Evolutionary conservation across 1,139 yeast genomes (phyloP), one percentile per base, ranked within the genome.

Genomic region (Meyerozyma athensensis): DNA sequence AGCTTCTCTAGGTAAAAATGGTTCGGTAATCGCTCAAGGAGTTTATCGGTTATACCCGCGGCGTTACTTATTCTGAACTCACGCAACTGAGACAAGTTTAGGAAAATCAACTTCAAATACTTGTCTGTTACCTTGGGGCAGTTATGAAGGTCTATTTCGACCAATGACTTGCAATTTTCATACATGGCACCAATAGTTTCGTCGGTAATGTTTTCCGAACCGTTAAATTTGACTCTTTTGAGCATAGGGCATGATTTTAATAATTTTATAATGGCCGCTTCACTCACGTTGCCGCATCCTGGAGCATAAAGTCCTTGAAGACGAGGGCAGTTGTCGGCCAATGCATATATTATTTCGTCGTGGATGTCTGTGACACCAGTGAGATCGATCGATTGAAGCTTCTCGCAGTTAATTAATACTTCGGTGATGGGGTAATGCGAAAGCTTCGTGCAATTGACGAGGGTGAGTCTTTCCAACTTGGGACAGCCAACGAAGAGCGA

Each of bases 221-320:
- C 84, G 44, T 87, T 82, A 38, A 92, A 73, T 52, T 87, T 87
- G 40, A 92, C 78, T 50, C 98, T 72, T 54, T 89, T 87, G 45
- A 92, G 66, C 74, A 81, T 72, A 2, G 84, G 84, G 44, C 97
- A 87, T 31, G 72, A 66, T 30, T 61, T 53, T 9, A 87, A 74
- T 43, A 90, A 68, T 31, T 64, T 61, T 28, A 74, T 52, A n/a
- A 92, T 72, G 1, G 94, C 84, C 5, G 54, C 63, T 49, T 86
- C 86, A 3, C 84, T 69, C 3, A 92, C 81, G 19, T 67, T 63
- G 20, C 77, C 77, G 45, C 97, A 89, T 3, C 86, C 86, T 1
- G 96, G 90, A 0, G 95, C 95, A 54, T 90, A 90, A 35, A 90
- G 67, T 1, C 97, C 97, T 61, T 92, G 97, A 36, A 92, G 68